These are phyloP conservation scores for Debaryomyces subglobosus DNA, from an alignment of 1,139 yeast species.

Conservation along the genomic window DNA sequence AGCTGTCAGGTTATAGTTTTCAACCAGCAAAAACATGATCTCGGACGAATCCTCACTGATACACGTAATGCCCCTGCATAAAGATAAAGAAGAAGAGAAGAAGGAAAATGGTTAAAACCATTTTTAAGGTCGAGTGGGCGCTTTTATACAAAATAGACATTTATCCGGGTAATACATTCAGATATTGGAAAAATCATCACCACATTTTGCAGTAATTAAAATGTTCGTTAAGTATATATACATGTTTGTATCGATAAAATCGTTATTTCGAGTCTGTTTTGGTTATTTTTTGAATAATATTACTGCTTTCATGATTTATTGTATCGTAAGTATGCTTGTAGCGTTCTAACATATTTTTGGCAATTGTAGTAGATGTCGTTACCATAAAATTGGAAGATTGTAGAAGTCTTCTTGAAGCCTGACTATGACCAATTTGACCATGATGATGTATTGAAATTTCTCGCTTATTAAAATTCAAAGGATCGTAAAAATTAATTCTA, in stretches of 20 bases:
- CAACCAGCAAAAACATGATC: conserved; percentile 99
- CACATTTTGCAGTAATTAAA: conserved; percentile 1
- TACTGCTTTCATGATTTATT: neutral
- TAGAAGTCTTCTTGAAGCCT: conserved; percentile 4
- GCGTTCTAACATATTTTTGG: neutral
- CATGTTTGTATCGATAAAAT: neutral
- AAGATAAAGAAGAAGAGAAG: conserved; percentile 64
- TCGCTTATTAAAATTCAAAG: conserved; percentile 16
- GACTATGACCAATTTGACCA: conserved; percentile 25
- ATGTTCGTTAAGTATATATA: neutral
- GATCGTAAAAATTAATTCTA: conserved; percentile 23
- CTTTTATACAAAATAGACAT: conserved; percentile 7
- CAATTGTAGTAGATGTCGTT: neutral
- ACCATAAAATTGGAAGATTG: conserved; percentile 1
- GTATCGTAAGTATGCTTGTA: neutral
- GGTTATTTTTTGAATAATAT: neutral
- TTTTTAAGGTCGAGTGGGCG: conserved; percentile 8
- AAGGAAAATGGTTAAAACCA: conserved; percentile 10
- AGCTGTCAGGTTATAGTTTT: conserved; percentile 99
- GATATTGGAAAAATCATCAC: neutral
- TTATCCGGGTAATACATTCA: conserved; percentile 12
- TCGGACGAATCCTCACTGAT: conserved; percentile 99
- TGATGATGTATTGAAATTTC: conserved; percentile 1
- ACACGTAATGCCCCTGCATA: conserved; percentile 99
- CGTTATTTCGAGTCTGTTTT: neutral